Conservation (phyloP, 495 filamentous ascomycete genomes). For the Hypomontagnella submonticulosa region DNA sequence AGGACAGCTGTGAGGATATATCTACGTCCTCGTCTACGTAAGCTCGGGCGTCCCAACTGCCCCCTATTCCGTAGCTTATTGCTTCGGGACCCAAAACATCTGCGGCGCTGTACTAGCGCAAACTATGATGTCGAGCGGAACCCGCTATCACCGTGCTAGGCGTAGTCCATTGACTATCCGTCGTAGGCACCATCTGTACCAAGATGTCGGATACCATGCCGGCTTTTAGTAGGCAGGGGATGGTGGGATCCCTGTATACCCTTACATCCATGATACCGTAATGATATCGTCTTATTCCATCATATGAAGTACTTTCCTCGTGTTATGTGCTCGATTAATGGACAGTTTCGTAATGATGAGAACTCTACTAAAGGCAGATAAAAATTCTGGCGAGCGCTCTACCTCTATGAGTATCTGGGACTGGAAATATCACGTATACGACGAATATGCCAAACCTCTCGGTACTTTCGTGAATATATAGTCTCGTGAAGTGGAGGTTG, state of each 20-base stretch:
- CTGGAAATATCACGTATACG: no score
- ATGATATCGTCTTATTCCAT: background rate
- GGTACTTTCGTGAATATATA: background rate
- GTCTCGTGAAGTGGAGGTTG: constrained; percentile 2
- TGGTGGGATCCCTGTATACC: background rate
- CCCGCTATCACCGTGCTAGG: constrained; percentile 19
- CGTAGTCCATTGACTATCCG: constrained; percentile 22
- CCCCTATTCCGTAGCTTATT: constrained; percentile 22
- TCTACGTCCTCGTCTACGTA: constrained; percentile 12
- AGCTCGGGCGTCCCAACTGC: constrained; percentile 13
- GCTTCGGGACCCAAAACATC: constrained; percentile 28
- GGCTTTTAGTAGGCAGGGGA: background rate
- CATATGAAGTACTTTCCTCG: no score
- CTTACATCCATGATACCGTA: background rate
- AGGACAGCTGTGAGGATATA: constrained; percentile 22
- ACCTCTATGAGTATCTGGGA: no score
- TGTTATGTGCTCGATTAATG: no score
- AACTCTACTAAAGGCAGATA: no score
- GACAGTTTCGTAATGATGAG: no score
- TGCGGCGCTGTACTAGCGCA: constrained; percentile 23
- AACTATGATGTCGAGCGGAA: constrained; percentile 31
- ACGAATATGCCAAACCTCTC: background rate
- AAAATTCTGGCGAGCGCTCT: no score
- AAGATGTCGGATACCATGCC: constrained; percentile 5
- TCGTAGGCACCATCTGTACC: constrained; percentile 28